Evolutionary conservation across 2,329 filamentous ascomycete species (phyloP), one percentile per base, ranked within the genome.

Genomic region (Diaporthe destruens): DNA sequence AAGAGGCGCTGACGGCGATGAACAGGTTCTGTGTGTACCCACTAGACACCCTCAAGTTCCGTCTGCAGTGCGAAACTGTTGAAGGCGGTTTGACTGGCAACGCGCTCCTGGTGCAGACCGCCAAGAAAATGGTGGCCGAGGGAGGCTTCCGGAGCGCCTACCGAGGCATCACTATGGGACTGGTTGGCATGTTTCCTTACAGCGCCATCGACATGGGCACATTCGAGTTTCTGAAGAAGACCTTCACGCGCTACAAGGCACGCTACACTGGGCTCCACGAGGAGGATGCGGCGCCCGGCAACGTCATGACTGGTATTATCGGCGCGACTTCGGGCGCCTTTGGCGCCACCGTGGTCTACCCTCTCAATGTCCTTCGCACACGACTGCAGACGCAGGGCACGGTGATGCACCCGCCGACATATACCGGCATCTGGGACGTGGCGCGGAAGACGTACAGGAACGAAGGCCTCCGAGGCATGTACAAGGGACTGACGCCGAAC

Each of bases 151-250:
- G 89, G 42, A 88, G 93, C 8, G 96, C 95, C 75, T 99, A 98
- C 82, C 94, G 96, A 69, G 96, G 96, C 53, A 88, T 99, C 44
- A 95, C 95, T 0, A 96, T 98, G 89, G 96, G 96, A 20, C 87
- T 99, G 5, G 85, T 98, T 66, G 96, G 96, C 80, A 98, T 98
- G 91, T 99, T 99, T 78, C 96, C 96, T 0, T 99, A 98, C 81
- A 96, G 95, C 54, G 96, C 96, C 65, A 97, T 99, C 79, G 96
- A 99, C 80, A 92, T 99, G 79, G 94, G 94, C 76, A 98, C 94
- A 0, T 99, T 98, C 79, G 96, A 99, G 83, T 91, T 96, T 74
- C 88, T 98, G 74, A 99, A 99, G 83, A 90, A 89, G 61, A 87
- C 87, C 9, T 90, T 97, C 75, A 89, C 92, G 44, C 84, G 84